Evolutionary conservation across 805 yeast genomes (phyloP).

Genomic region (Ogataea paraovalis): DNA sequence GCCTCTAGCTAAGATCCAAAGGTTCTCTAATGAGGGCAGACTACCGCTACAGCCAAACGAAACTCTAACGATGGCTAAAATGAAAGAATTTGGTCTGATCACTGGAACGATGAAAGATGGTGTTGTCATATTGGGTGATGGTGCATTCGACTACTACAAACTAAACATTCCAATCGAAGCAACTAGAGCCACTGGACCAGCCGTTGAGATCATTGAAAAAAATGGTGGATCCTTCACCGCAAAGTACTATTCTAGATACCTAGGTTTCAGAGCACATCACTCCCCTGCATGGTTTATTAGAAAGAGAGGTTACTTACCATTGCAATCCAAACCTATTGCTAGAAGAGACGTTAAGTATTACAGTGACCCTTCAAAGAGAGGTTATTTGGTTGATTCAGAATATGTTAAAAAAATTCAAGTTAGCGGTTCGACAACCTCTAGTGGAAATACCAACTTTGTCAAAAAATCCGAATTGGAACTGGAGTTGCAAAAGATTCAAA

Average conservation of each 20-base stretch:
- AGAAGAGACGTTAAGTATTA: slow-evolving; percentile 79
- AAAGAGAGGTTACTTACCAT: slow-evolving; percentile 75
- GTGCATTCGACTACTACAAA: slow-evolving; percentile 41
- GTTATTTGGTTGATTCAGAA: slow-evolving; percentile 52
- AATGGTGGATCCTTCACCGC: slow-evolving; percentile 75
- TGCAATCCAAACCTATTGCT: slow-evolving; percentile 80
- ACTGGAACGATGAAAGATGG: slow-evolving; percentile 75
- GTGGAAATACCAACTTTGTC: slow-evolving; percentile 1
- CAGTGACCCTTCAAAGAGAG: slow-evolving; percentile 65
- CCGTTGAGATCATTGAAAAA: slow-evolving; percentile 67
- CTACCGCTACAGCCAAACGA: slow-evolving; percentile 56
- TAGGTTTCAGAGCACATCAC: slow-evolving; percentile 72
- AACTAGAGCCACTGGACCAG: slow-evolving; percentile 70
- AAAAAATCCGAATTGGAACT: slow-evolving; percentile 20
- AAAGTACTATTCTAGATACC: slow-evolving; percentile 54
- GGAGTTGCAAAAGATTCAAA: slow-evolving; percentile 17
- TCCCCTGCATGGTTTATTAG: slow-evolving; percentile 65
- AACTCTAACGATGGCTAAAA: slow-evolving; percentile 66
- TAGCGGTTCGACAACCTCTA: slow-evolving; percentile 8
- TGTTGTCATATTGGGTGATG: slow-evolving; percentile 73
- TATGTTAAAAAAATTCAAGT: slow-evolving; percentile 32
- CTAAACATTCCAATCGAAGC: slow-evolving; percentile 77
- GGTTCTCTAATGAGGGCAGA: slow-evolving; percentile 66
- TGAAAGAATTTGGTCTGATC: slow-evolving; percentile 71
- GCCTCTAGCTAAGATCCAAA: slow-evolving; percentile 65